Evolutionary conservation across 139 green algal species (phyloP), one percentile per base, ranked within the genome.

Genomic region (Penium margaritaceum): DNA sequence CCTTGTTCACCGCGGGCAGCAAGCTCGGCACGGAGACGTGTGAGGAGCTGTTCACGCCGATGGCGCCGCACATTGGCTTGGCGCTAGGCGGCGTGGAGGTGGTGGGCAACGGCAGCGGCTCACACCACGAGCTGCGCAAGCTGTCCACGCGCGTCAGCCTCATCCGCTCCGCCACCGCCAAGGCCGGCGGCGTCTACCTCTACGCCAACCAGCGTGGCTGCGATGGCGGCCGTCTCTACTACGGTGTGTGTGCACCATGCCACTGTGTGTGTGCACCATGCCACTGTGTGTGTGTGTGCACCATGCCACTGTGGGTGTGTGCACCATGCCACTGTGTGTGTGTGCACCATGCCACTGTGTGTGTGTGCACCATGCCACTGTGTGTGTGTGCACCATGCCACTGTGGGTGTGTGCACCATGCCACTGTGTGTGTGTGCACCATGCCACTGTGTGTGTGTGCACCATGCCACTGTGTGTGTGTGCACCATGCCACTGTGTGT

Each of bases 171-270:
- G 90, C 88, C 0, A 98, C 90, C 0, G 77, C 84, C 43, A 96
- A 96, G 80, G 84, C 84, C 0, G 94, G 94, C 2, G 94, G 94
- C 5, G 89, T 96, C 37, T 99, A 98, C 85, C 66, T 99, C 72
- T 99, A 98, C 67, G 87, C 91, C 76, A 99, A 99, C 84, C 92
- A 97, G 85, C 82, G 86, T 36, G 94, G 94, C 33, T 99, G 94
- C 78, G 94, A 99, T 74, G 94, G 94, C 30, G 87, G 89, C 0
- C 82, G 93, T 2, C 88, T 99, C 1, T 98, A 98, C 79, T 99
- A 90, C 72, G 75, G 74, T 80, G 43, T 24, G 67, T 55, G 91
- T 62, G 36, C n/a, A n/a, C n/a, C n/a, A n/a, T 97, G 97, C 78
- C 97, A 90, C 72, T 67, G 71, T 78, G 36, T n/a, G n/a, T n/a